Evolutionary conservation across 2,329 filamentous ascomycete species (phyloP).

Genomic region (Aspergillaceae sp.): DNA sequence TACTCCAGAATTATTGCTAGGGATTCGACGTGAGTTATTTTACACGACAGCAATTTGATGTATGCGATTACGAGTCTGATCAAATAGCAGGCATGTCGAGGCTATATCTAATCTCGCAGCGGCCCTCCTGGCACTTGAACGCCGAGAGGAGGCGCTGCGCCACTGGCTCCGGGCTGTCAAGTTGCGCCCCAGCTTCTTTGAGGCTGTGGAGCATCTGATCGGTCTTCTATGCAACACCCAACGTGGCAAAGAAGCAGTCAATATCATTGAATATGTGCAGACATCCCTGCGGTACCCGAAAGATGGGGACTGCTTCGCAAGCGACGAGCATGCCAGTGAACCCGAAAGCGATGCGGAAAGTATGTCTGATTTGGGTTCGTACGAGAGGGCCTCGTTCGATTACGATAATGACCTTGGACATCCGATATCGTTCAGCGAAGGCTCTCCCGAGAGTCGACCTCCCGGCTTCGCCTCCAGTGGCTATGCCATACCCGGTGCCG

Average conservation of each 20-base stretch:
- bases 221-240: slow-evolving; percentile 76
- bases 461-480: slow-evolving; percentile 66
- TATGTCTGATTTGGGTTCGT: slow-evolving; percentile 43
- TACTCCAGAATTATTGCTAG: slow-evolving; percentile 49
- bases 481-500: slow-evolving; percentile 72
- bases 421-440: slow-evolving; percentile 16
- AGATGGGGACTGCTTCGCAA: slow-evolving; percentile 40
- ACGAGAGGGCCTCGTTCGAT: slow-evolving; percentile 51
- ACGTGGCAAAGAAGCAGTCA: slow-evolving; percentile 73
- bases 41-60: too few species aligned
- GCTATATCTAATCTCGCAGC: slow-evolving; percentile 90
- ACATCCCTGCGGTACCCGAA: slow-evolving; percentile 52
- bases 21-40: slow-evolving; percentile 44
- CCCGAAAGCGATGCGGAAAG: slow-evolving; percentile 49
- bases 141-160: slow-evolving; percentile 72
- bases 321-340: slow-evolving; percentile 50
- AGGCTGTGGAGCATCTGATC: slow-evolving; percentile 90
- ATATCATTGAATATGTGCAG: slow-evolving; percentile 80
- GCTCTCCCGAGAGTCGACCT: slow-evolving; percentile 23
- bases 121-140: slow-evolving; percentile 73
- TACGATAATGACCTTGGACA: slow-evolving; percentile 39
- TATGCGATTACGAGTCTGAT: too few species aligned
- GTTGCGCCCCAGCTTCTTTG: slow-evolving; percentile 77
- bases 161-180: slow-evolving; percentile 81
- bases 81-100: slow-evolving; percentile 63